These are phyloP conservation scores for Fragosphaeria purpurea DNA, from an alignment of 2,329 filamentous ascomycete genomes.

Conservation along the genomic window DNA sequence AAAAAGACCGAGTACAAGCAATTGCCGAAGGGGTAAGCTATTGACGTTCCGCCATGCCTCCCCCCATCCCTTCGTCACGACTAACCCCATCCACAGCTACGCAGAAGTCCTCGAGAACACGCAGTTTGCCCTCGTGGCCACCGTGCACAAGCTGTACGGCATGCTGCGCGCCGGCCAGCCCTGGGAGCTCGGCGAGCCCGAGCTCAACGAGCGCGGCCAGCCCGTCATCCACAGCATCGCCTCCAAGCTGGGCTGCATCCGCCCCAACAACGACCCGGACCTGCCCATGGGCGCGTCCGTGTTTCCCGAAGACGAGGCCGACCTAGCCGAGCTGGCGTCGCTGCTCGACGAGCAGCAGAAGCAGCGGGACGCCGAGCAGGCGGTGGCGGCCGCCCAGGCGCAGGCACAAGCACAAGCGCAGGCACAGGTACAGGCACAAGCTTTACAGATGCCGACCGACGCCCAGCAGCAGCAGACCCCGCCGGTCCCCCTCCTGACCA, in stretches of 20 bases:
- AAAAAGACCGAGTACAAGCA: slow-evolving; percentile 64
- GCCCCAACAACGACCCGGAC: slow-evolving; percentile 51
- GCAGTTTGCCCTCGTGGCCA: slow-evolving; percentile 53
- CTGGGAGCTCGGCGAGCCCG: slow-evolving; percentile 54
- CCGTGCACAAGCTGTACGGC: slow-evolving; percentile 54
- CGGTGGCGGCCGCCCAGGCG: slow-evolving; percentile 16
- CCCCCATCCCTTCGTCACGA: not conserved
- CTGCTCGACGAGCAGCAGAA: slow-evolving; percentile 41
- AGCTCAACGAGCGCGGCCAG: slow-evolving; percentile 52
- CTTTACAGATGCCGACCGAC: too few species aligned
- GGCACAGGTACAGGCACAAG: slow-evolving; percentile 6
- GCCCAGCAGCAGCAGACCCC: too few species aligned
- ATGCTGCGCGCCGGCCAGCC: slow-evolving; percentile 50
- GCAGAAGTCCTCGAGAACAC: slow-evolving; percentile 57
- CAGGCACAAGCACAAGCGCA: slow-evolving; percentile 13
- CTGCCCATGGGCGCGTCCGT: slow-evolving; percentile 42
- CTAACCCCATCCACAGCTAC: slow-evolving; percentile 31
- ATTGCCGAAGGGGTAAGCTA: slow-evolving; percentile 47
- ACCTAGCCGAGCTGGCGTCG: slow-evolving; percentile 44
- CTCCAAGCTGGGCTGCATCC: slow-evolving; percentile 53
- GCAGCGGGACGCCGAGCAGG: slow-evolving; percentile 25
- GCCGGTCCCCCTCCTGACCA: too few species aligned
- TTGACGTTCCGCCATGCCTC: not conserved
- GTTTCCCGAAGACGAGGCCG: slow-evolving; percentile 52
- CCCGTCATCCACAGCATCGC: slow-evolving; percentile 58